Evolutionary conservation across 345 rosid genomes (phyloP).

Genomic region (Litchi chinensis): DNA sequence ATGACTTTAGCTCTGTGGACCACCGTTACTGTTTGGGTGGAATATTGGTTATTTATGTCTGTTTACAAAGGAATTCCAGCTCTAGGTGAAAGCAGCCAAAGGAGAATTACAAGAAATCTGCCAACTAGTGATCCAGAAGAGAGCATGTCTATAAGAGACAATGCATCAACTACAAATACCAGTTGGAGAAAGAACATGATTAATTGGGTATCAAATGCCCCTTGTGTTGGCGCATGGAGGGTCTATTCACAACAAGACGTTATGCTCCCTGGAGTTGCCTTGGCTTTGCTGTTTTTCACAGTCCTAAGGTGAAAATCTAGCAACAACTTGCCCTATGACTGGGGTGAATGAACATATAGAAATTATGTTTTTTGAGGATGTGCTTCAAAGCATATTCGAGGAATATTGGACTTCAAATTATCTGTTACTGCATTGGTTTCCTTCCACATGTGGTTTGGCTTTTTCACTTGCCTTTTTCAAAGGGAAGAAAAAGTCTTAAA

Average conservation of each 20-base stretch:
- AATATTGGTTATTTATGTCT: conserved; percentile 73
- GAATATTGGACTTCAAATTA: too few species aligned
- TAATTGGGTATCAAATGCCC: conserved; percentile 41
- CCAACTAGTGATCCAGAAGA: conserved; percentile 14
- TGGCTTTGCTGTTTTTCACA: conserved; percentile 78
- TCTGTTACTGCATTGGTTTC: too few species aligned
- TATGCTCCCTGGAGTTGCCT: conserved; percentile 70
- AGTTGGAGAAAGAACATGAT: conserved; percentile 30
- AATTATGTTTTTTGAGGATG: too few species aligned
- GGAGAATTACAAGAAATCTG: conserved; percentile 41
- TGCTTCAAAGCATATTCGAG: too few species aligned
- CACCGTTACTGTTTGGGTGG: conserved; percentile 61
- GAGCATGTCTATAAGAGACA: conserved; percentile 5
- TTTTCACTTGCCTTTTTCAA: too few species aligned
- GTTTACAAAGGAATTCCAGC: conserved; percentile 70
- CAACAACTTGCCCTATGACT: too few species aligned
- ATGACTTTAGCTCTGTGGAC: conserved; percentile 61
- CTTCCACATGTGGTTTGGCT: too few species aligned
- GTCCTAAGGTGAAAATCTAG: conserved; percentile 61
- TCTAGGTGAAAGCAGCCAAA: conserved; percentile 44
- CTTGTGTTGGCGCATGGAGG: conserved; percentile 64
- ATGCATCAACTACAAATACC: conserved; percentile 10
- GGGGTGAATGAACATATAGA: too few species aligned
- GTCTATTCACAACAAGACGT: conserved; percentile 63
- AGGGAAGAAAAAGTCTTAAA: too few species aligned